These are phyloP conservation scores for Polygonum maritimum DNA, from an alignment of 148 eudicot species.

Conservation along the genomic window DNA sequence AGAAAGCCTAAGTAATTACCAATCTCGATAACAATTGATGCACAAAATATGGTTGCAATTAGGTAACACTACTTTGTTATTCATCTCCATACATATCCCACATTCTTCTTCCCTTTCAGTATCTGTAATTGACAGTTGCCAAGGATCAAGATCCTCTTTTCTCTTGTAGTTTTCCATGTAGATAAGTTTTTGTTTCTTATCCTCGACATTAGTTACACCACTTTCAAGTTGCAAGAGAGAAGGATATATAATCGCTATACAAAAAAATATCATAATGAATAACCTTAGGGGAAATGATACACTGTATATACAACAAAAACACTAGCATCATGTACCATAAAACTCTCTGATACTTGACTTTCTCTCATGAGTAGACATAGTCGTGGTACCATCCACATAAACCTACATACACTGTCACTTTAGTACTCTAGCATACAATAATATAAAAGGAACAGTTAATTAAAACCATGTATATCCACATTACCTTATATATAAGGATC, in stretches of 20 bases:
- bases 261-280: background rate
- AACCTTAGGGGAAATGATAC: background rate
- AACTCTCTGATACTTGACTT: conserved; percentile 93
- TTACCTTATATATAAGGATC: conserved; percentile 84
- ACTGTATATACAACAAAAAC: background rate
- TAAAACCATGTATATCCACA: background rate
- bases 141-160: conserved; percentile 55
- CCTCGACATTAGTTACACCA: conserved; percentile 79
- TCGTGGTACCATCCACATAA: conserved; percentile 96
- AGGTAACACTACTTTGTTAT: conserved; percentile 73
- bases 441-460: background rate
- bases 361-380: conserved; percentile 91
- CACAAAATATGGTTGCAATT: conserved; percentile 86
- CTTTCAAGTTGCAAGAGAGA: conserved; percentile 87
- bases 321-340: conserved; percentile 44
- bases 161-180: conserved; percentile 40
- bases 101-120: conserved; percentile 90
- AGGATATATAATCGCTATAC: conserved; percentile 82
- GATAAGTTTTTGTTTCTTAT: conserved; percentile 65
- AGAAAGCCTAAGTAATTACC: conserved; percentile 28
- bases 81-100: conserved; percentile 93
- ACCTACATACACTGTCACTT: conserved; percentile 33
- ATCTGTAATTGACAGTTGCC: conserved; percentile 47
- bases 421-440: no score
- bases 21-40: conserved; percentile 79